Evolutionary conservation across 2,329 filamentous ascomycete species (phyloP), one percentile per base, ranked within the genome.

Genomic region (Niveomyces coronatus): DNA sequence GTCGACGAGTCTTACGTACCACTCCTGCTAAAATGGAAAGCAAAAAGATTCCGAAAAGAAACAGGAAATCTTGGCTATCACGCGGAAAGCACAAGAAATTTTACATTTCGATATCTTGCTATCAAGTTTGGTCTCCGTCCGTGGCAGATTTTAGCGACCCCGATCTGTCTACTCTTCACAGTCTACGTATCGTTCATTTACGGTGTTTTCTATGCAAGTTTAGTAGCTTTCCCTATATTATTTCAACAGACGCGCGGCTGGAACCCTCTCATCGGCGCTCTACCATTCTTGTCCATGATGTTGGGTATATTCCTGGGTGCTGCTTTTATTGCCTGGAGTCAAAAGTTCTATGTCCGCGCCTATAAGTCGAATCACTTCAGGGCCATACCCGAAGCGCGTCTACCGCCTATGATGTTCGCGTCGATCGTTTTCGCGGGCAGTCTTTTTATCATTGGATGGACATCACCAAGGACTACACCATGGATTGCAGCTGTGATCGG

Each of bases 211-310:
- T 31, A 31, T 10, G 29, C 29, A n/a, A 31, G 29, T 15, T 9
- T 31, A 10, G 29, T 16, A 16, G 29, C 29, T 11, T 31, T 31
- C 15, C 29, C 29, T 16, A 31, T 31, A 14, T 16, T 31, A 18
- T 19, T 31, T 15, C 29, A 31, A 31, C 10, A 31, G 9, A 31
- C 29, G 15, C 29, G 29, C 6, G 29, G 29, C n/a, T 18, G 29
- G 29, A 31, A 31, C 16, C 29, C 29, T 9, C 3, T 31, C n/a
- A 18, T 18, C 29, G 29, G 29, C 29, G 15, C 29, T 9, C 29
- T 31, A 11, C 29, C 29, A n/a, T 31, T 19, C 29, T 18, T 31
- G 18, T 31, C 29, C n/a, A 31, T 31, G 29, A 31, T 31, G 29
- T 16, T 31, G 29, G 29, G 29, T 9, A 19, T 31, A 5, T 31